Conservation (phyloP, 805 yeast species). For the Yamadazyma philogaea region DNA sequence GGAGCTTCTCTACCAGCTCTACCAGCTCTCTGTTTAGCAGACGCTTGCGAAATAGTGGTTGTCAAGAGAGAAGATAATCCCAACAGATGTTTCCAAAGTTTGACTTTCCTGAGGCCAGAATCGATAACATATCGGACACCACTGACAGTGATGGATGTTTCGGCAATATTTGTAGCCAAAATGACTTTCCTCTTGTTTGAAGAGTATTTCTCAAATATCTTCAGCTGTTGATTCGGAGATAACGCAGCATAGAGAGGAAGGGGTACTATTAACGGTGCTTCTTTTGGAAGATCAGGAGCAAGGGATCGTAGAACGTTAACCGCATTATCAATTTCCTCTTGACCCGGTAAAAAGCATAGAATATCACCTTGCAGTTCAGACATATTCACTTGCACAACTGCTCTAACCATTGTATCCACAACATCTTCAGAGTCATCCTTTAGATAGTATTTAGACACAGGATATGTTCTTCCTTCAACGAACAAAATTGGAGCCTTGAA, state of each 20-base stretch:
- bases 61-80: slow-evolving; percentile 92
- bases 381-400: slow-evolving; percentile 74
- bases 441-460: slow-evolving; percentile 72
- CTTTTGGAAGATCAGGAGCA: slow-evolving; percentile 65
- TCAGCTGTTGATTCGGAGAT: slow-evolving; percentile 77
- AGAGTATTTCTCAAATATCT: slow-evolving; percentile 67
- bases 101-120: slow-evolving; percentile 87
- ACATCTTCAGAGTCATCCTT: slow-evolving; percentile 70
- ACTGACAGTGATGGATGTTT: slow-evolving; percentile 93
- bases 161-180: slow-evolving; percentile 94
- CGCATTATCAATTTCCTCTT: slow-evolving; percentile 92
- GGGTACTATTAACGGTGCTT: slow-evolving; percentile 72
- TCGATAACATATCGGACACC: slow-evolving; percentile 93
- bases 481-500: slow-evolving; percentile 81
- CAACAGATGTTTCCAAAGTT: slow-evolving; percentile 90
- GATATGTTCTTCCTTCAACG: slow-evolving; percentile 87
- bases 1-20: slow-evolving; percentile 92
- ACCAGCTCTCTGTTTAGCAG: slow-evolving; percentile 57
- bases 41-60: slow-evolving; percentile 88
- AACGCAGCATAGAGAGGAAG: slow-evolving; percentile 92
- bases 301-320: slow-evolving; percentile 57
- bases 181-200: slow-evolving; percentile 78
- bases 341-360: slow-evolving; percentile 92
- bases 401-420: slow-evolving; percentile 71
- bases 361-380: slow-evolving; percentile 86